Evolutionary conservation across 441 rosid species (phyloP).

Genomic region (Syzygium syzygioides): DNA sequence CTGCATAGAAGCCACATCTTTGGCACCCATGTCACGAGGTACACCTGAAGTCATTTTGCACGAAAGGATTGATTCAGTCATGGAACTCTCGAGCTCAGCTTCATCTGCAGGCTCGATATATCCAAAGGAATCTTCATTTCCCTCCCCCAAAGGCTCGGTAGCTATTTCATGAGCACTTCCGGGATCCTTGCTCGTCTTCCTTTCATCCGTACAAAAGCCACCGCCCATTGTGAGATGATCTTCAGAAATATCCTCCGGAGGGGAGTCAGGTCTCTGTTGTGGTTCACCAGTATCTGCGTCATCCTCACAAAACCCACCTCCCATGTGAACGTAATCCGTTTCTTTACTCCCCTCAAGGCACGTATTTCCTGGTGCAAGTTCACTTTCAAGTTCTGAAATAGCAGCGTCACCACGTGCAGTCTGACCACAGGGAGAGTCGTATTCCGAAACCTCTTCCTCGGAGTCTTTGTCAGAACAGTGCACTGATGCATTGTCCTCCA

Average conservation of each 20-base stretch:
- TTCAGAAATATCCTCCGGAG: constrained; percentile 18
- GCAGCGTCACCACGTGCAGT: constrained; percentile 9
- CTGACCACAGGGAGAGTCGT: constrained; percentile 8
- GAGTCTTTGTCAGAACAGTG: constrained; percentile 10
- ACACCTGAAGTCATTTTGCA: not conserved
- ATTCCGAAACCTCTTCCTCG: constrained; percentile 13
- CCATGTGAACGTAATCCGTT: constrained; percentile 31
- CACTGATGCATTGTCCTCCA: constrained; percentile 33
- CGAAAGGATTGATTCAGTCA: constrained; percentile 5
- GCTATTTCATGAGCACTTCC: constrained; percentile 6
- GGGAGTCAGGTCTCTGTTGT: constrained; percentile 11
- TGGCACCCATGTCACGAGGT: not conserved
- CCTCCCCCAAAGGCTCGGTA: not conserved
- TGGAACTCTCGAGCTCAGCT: not conserved
- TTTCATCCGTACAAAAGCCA: constrained; percentile 65
- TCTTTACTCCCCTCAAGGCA: constrained; percentile 6
- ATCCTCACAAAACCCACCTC: constrained; percentile 48
- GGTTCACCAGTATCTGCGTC: constrained; percentile 34
- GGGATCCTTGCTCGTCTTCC: constrained; percentile 18
- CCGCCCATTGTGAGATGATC: constrained; percentile 51
- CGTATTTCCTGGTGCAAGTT: constrained; percentile 18
- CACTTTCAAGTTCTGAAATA: constrained; percentile 11
- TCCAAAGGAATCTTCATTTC: constrained; percentile 8
- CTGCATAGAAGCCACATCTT: constrained; percentile 1
- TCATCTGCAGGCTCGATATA: constrained; percentile 5